Percentiles rank a stretch among this genome's conserved stretches.
These are phyloP conservation scores for Mallotus repandus DNA, from an alignment of 441 rosid species.

Conservation along the genomic window DNA sequence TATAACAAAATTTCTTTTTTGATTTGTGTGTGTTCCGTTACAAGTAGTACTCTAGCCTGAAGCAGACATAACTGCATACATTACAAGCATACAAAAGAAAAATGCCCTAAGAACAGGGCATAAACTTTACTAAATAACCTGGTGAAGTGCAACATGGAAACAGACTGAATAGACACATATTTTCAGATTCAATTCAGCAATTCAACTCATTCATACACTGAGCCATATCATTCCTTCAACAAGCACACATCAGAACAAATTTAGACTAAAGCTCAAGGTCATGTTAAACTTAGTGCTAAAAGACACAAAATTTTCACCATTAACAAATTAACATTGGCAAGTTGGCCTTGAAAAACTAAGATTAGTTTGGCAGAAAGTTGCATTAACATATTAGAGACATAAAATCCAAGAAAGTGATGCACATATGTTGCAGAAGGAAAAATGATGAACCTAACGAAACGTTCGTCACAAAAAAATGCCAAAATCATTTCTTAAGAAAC, in stretches of 20 bases:
- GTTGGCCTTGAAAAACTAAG: neutral
- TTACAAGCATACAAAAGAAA: neutral
- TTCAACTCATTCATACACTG: neutral
- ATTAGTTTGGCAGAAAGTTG: neutral
- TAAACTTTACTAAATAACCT: neutral
- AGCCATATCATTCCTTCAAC: neutral
- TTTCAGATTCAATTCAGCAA: neutral
- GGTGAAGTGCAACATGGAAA: neutral
- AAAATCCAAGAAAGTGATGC: neutral
- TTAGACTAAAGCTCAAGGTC: constrained; percentile 1
- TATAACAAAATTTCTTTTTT: neutral
- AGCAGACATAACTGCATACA: neutral
- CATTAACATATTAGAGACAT: neutral
- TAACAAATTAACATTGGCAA: neutral
- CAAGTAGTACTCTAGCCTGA: neutral
- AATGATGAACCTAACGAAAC: neutral
- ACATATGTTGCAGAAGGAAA: neutral
- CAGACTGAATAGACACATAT: neutral
- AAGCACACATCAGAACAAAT: neutral
- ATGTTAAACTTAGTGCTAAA: neutral
- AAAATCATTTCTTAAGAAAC: neutral
- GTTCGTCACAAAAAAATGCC: neutral
- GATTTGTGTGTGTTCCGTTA: neutral
- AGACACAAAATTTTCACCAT: neutral
- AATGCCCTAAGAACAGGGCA: neutral